Evolutionary conservation across 2,329 filamentous ascomycete species (phyloP), one percentile per base, ranked within the genome.

Genomic region (Rhynchosporium graminicola): DNA sequence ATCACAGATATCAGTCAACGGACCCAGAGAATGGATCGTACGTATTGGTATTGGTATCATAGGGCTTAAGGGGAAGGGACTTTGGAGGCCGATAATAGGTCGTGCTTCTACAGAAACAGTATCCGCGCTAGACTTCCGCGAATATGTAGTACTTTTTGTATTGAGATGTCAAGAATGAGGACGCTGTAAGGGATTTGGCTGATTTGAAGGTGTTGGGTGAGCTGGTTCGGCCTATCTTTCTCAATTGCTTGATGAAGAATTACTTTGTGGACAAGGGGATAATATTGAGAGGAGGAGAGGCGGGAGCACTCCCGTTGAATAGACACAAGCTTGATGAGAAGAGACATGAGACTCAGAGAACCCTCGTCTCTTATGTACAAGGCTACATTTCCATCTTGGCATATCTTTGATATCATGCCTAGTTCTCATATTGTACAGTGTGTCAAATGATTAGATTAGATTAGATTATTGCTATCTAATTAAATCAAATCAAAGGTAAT

Each of bases 101-200:
- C 61, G 73, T 73, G 2, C 75, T 89, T 0, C 73, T 86, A 0
- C 79, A 83, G 70, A 77, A 86, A 13, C 77, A 72, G 28, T 77
- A 83, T 74, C 84, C 85, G 0, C 69, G 77, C 42, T 89, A 86
- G 87, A 85, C 84, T 0, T 78, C 89, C 26, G 82, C 84, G 68
- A 77, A 81, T 1, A 76, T 88, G 0, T 85, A 88, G 72, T 81
- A 86, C 71, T 87, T 83, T 62, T 73, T 87, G 38, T 84, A 86
- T 69, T 77, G 81, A 5, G 80, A 82, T 13, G 78, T 75, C 31
- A 76, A 78, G 38, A 61, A 68, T 45, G 48, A 54, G 33, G 54
- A 61, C 4, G 60, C 54, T 8, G 66, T 69, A 65, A 50, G 28
- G 9, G 61, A 66, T 26, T 31, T 69, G 10, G 29, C 59, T 9